Evolutionary conservation across 805 yeast genomes (phyloP).

Genomic region (Metschnikowia corniflorae): DNA sequence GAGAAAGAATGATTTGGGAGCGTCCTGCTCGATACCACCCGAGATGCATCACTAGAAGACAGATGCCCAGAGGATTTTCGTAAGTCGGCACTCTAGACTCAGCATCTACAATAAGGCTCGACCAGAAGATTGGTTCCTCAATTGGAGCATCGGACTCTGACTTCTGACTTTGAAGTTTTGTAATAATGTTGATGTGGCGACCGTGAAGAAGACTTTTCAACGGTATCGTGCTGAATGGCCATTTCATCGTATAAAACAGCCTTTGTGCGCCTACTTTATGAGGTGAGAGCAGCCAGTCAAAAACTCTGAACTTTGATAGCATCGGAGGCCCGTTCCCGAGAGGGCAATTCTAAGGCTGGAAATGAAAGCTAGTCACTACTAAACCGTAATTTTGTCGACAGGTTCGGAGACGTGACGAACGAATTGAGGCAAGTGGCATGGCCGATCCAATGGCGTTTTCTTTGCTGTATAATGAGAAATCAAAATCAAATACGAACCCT

Average conservation of each 20-base stretch:
- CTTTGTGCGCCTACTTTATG: background rate
- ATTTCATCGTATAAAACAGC: conserved; percentile 1
- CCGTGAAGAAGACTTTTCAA: conserved; percentile 1
- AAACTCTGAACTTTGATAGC: conserved; percentile 1
- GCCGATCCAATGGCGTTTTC: background rate
- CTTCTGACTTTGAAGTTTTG: background rate
- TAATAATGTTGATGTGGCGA: conserved; percentile 1
- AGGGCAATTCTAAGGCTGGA: conserved; percentile 2
- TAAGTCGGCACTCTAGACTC: background rate
- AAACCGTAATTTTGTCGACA: background rate
- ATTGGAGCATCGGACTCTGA: conserved; percentile 1
- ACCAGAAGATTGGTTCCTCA: conserved; percentile 1
- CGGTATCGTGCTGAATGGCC: conserved; percentile 1
- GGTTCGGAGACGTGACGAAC: background rate
- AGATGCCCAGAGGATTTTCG: background rate
- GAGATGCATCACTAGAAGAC: background rate
- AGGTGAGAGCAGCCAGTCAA: conserved; percentile 1
- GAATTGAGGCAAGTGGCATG: background rate
- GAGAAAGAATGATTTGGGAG: background rate
- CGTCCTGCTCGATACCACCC: background rate
- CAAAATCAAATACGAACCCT: background rate
- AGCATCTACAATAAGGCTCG: conserved; percentile 1
- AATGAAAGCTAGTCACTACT: background rate
- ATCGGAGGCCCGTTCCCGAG: conserved; percentile 2
- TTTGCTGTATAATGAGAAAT: background rate